Percentiles rank a stretch among this genome's conserved stretches.
Conservation (phyloP, 2,329 filamentous ascomycete genomes). For the Ceratocystis variospora region DNA sequence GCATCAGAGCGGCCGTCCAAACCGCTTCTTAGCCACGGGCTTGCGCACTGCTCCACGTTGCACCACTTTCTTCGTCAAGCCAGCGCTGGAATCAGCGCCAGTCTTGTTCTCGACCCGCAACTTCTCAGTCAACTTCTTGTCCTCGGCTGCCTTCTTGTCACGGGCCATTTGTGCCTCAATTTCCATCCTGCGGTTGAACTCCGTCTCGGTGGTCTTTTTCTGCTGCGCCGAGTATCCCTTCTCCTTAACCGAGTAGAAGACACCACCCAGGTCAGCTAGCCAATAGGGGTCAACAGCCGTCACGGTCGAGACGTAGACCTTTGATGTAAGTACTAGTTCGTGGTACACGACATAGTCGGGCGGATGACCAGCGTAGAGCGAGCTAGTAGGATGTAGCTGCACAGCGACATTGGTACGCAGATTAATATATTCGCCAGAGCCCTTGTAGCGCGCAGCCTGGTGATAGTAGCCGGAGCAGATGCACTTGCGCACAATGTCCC, state of each 20-base stretch:
- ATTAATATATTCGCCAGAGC: slow-evolving; percentile 95
- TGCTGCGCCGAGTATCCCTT: slow-evolving; percentile 86
- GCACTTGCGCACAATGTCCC: slow-evolving; percentile 89
- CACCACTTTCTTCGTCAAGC: slow-evolving; percentile 41
- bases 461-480: slow-evolving; percentile 98
- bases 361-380: slow-evolving; percentile 85
- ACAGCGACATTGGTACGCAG: slow-evolving; percentile 87
- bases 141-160: slow-evolving; percentile 58
- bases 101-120: slow-evolving; percentile 36
- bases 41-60: slow-evolving; percentile 50
- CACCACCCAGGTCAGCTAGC: slow-evolving; percentile 89
- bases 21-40: slow-evolving; percentile 20
- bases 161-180: slow-evolving; percentile 85
- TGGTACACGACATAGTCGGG: slow-evolving; percentile 98
- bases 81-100: slow-evolving; percentile 4
- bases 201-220: slow-evolving; percentile 74
- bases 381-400: slow-evolving; percentile 84
- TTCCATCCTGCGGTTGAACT: slow-evolving; percentile 87
- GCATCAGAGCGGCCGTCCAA: slow-evolving; percentile 18
- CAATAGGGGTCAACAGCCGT: slow-evolving; percentile 93
- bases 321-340: slow-evolving; percentile 89
- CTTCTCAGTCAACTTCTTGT: slow-evolving; percentile 38
- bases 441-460: slow-evolving; percentile 90
- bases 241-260: slow-evolving; percentile 95
- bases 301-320: slow-evolving; percentile 96